A percentile compares a stretch with the other conserved stretches of the same genome.
Evolutionary conservation across 495 filamentous ascomycete genomes (phyloP).

Genomic region (Penicillium pancosmium): DNA sequence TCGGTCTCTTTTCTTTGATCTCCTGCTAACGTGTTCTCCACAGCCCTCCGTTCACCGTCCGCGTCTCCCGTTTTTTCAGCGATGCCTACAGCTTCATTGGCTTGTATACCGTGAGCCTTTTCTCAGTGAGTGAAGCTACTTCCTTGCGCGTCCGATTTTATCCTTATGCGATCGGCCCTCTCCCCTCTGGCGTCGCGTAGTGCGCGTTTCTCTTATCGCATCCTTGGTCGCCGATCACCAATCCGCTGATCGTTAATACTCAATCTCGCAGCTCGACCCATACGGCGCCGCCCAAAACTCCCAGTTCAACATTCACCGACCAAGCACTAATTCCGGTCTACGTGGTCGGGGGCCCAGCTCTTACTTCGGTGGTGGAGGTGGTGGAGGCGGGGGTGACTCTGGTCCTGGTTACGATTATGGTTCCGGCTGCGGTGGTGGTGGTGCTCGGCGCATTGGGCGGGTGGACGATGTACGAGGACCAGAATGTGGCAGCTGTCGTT

Average conservation of each 20-base stretch:
- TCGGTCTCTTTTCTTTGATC: too few species aligned
- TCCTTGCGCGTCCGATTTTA: neutral
- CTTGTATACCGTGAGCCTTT: slow-evolving; percentile 46
- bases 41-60: slow-evolving; percentile 49
- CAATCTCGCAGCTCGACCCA: slow-evolving; percentile 58
- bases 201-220: neutral
- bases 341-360: slow-evolving; percentile 31
- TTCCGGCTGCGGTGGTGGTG: slow-evolving; percentile 8
- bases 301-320: slow-evolving; percentile 57
- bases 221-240: neutral
- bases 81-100: slow-evolving; percentile 48
- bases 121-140: slow-evolving; percentile 35
- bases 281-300: slow-evolving; percentile 66
- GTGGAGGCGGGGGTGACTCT: slow-evolving; percentile 30
- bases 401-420: slow-evolving; percentile 25
- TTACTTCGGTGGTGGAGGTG: slow-evolving; percentile 30
- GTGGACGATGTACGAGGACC: slow-evolving; percentile 48
- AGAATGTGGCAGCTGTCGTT: slow-evolving; percentile 40
- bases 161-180: neutral
- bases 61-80: slow-evolving; percentile 46
- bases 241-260: slow-evolving; percentile 20
- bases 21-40: neutral
- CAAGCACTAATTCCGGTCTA: slow-evolving; percentile 23
- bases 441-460: slow-evolving; percentile 33
- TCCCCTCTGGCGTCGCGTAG: neutral